Base-by-base conservation (phyloP, 352 stramenopile species). In the Thraustochytrium striatum region DNA sequence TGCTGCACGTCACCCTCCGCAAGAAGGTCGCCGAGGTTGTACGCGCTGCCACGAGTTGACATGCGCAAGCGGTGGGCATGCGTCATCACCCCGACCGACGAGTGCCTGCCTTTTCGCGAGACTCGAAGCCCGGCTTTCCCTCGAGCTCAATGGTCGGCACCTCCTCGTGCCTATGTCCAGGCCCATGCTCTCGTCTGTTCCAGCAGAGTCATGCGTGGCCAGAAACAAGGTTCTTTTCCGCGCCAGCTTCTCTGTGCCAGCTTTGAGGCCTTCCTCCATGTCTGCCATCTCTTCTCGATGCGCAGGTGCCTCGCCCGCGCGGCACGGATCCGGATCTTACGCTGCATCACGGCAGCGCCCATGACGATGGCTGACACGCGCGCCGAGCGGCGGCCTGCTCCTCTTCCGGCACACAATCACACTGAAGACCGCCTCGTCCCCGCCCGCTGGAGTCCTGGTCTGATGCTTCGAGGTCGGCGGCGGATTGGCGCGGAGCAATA, bases 271-370 rank as follows among this genome's bases (percentile, higher is more conserved):
- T 16, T 3, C 11, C 44, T 44, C 65, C 2, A 72, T 72, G 3
- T 75, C 28, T 41, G n/a, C 41, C 47, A 61, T 25, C 41, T 65
- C 47, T 19, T 72, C 35, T 36, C 8, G 41, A 41, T 62, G 65
- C n/a, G n/a, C n/a, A n/a, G n/a, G n/a, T n/a, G n/a, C n/a, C 39
- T 5, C 47, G 19, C 65, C 0, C 41, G 65, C 8, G 65, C 65
- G 19, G 58, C 65, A 9, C 65, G 43, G 25, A 75, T 75, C 0
- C 52, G 21, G 5, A 75, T 28, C 50, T 75, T 75, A n/a, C 65
- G 65, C 41, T 43, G 61, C 44, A 75, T 75, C 5, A 43, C 41
- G 8, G 65, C 41, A n/a, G 7, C 19, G 11, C 33, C 65, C 16
- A 75, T n/a, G 7, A 9, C 50, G 50, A 75, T 75, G 19, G 65